phyloP scores from a whole-genome alignment of 2,329 filamentous ascomycete species.

The Stachybotrys echinatus region DNA sequence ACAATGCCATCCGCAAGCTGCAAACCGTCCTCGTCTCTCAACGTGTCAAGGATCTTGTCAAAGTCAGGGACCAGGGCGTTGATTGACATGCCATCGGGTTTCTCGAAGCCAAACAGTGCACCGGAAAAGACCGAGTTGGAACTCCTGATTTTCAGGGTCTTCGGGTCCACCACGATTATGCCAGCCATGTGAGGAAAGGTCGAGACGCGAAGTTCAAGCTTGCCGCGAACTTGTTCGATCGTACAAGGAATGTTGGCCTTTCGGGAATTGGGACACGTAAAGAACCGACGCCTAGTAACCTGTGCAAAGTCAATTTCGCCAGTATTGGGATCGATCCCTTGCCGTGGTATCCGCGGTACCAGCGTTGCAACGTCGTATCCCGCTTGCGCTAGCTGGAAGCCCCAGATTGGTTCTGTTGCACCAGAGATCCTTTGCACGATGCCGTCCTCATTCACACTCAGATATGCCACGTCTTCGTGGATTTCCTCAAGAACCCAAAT shows the following conservation, averaged over 20 bases:
- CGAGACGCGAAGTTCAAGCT: conserved; percentile 74
- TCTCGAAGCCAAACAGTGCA: conserved; percentile 83
- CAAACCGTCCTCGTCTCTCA: conserved; percentile 83
- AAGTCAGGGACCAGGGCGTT: conserved; percentile 81
- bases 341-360: conserved; percentile 75
- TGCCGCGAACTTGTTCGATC: conserved; percentile 65
- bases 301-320: conserved; percentile 75
- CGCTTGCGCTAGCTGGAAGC: conserved; percentile 57
- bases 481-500: conserved; percentile 99
- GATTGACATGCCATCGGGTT: conserved; percentile 74
- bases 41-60: conserved; percentile 71
- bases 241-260: conserved; percentile 80
- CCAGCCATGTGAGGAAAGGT: conserved; percentile 97
- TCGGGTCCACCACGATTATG: conserved; percentile 85
- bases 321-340: conserved; percentile 63
- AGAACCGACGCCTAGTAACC: conserved; percentile 68
- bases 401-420: conserved; percentile 84
- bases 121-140: conserved; percentile 94
- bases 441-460: conserved; percentile 74
- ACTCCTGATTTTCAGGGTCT: conserved; percentile 74
- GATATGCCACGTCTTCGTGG: conserved; percentile 79
- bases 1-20: conserved; percentile 89
- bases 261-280: conserved; percentile 75
- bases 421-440: conserved; percentile 65
- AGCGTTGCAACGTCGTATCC: conserved; percentile 74